Conservation (phyloP, 2,329 filamentous ascomycete genomes). For the Chaetomiaceae sp. region DNA sequence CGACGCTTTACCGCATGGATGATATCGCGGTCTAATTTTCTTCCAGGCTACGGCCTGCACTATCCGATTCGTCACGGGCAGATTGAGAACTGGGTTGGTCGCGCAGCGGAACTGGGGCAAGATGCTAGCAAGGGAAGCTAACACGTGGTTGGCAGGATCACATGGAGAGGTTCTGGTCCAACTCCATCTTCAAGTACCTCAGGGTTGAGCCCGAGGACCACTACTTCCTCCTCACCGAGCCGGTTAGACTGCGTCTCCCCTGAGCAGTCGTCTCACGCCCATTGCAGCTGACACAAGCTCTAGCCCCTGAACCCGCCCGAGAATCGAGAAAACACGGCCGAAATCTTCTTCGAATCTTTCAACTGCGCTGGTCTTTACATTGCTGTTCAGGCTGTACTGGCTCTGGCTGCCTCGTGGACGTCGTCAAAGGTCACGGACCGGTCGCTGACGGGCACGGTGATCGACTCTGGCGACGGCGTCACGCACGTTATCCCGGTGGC, state of each 20-base stretch:
- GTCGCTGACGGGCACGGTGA: slow-evolving; percentile 93
- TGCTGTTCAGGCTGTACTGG: slow-evolving; percentile 93
- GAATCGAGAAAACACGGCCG: slow-evolving; percentile 97
- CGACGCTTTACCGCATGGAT: background rate
- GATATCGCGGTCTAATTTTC: slow-evolving; percentile 15
- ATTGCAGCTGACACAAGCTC: slow-evolving; percentile 11
- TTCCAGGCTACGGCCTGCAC: slow-evolving; percentile 83
- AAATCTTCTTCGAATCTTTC: slow-evolving; percentile 99
- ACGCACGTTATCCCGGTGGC: slow-evolving; percentile 98
- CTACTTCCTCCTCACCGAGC: slow-evolving; percentile 95
- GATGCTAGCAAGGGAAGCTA: slow-evolving; percentile 18
- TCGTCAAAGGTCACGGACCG: slow-evolving; percentile 96
- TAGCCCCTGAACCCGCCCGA: slow-evolving; percentile 96
- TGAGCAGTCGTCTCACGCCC: background rate
- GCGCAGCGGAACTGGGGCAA: background rate
- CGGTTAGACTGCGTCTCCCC: slow-evolving; percentile 46
- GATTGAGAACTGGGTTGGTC: slow-evolving; percentile 91
- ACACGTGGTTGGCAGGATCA: slow-evolving; percentile 60
- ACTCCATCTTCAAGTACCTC: slow-evolving; percentile 99
- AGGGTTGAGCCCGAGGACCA: slow-evolving; percentile 98
- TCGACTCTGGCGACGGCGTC: slow-evolving; percentile 97
- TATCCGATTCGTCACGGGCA: slow-evolving; percentile 97
- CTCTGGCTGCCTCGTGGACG: slow-evolving; percentile 95
- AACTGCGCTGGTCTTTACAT: slow-evolving; percentile 99
- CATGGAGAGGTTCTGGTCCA: slow-evolving; percentile 99